Base-by-base conservation (phyloP, 73 alveolate species). In the Urostyla sp. region DNA sequence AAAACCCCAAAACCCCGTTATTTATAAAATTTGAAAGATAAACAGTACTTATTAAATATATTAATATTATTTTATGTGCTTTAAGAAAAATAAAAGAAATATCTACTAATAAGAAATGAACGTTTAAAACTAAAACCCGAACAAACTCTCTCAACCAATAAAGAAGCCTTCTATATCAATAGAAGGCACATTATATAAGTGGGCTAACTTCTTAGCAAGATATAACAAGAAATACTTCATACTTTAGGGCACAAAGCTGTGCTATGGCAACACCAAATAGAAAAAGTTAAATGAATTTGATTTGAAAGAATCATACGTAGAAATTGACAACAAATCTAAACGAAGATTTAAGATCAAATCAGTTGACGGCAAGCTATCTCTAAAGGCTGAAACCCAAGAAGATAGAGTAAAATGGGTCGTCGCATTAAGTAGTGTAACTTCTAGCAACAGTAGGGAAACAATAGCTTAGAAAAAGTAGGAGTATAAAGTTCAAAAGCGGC, bases 351-450 rank as follows among this genome's bases (percentile, higher is more conserved):
- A 69, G 54, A 69, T 69, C 48, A 69, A 49, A 48, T 5, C 57
- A 3, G 53, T 45, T 20, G 24, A 23, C 0, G 54, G 43, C 21
- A 69, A 69, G 32, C 55, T 69, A 15, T 46, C 52, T 2, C 69
- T 69, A 36, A 69, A 69, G 34, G 83, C 83, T 7, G 52, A 56
- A 1, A 54, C 40, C 49, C 57, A 69, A 49, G 49, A 15, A 10
- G 83, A 69, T 16, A 7, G 83, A 48, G 69, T 46, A 11, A 0
- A 6, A 20, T 69, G 83, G 83, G 30, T 46, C 18, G 23, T 23
- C 44, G 60, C 59, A 2, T 55, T 69, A 5, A 45, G 66, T 40
- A 69, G 55, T 32, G 44, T 69, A 30, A 59, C 83, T 4, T 34
- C 10, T 11, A 48, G 54, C 27, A 16, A 10, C 49, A 48, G 26